Percentiles rank a stretch among this genome's conserved stretches.
phyloP scores from a whole-genome alignment of 345 rosid genomes.

The Eutrema yunnanense region DNA sequence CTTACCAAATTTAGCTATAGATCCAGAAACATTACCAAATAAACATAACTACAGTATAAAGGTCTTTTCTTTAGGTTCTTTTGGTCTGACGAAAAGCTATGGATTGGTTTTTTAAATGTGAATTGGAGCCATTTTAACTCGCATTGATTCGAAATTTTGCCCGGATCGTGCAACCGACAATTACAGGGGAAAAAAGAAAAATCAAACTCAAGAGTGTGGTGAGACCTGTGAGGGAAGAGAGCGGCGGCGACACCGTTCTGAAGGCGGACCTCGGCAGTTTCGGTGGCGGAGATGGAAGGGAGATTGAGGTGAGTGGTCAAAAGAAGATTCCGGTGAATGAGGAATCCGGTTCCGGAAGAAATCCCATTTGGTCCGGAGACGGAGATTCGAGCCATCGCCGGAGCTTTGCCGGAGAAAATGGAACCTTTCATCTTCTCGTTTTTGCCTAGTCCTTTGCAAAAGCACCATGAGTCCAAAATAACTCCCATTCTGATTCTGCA shows the following conservation, averaged over 20 bases:
- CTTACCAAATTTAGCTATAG: conserved; percentile 15
- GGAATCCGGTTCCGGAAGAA: conserved; percentile 62
- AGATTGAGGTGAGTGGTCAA: conserved; percentile 77
- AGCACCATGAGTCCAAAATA: conserved; percentile 72
- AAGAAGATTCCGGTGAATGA: conserved; percentile 85
- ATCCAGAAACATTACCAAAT: conserved; percentile 18
- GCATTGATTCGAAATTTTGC: not conserved
- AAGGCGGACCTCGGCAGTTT: conserved; percentile 69
- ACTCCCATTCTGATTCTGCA: conserved; percentile 49
- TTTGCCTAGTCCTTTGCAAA: conserved; percentile 87
- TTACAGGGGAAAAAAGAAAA: not conserved
- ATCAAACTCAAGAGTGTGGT: not conserved
- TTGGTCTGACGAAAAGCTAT: conserved; percentile 9
- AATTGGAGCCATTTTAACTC: not conserved
- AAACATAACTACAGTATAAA: conserved; percentile 20
- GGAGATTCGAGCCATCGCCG: conserved; percentile 56
- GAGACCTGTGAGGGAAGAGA: conserved; percentile 75
- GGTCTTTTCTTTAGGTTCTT: not conserved
- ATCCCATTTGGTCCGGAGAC: conserved; percentile 34
- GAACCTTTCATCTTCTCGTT: conserved; percentile 83
- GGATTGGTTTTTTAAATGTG: not conserved
- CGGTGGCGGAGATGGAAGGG: conserved; percentile 77
- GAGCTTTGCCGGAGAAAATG: conserved; percentile 52
- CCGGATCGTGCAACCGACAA: conserved; percentile 21
- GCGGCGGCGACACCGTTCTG: conserved; percentile 63